phyloP scores from a whole-genome alignment of 176 grass and related monocot species.

The Luzula sylvatica region DNA sequence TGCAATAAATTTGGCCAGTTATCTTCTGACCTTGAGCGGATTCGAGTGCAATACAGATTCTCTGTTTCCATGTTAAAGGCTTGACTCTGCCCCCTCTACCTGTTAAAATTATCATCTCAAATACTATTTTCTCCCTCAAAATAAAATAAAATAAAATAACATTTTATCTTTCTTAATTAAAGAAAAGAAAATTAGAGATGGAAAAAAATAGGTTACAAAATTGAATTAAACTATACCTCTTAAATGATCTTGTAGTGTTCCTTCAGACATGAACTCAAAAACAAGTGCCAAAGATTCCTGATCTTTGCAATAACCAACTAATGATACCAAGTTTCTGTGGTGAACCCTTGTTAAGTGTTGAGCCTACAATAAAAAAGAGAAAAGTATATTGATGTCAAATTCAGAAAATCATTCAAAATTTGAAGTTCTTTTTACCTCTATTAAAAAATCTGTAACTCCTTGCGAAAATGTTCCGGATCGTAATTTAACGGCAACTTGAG shows the following conservation, averaged over 20 bases:
- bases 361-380: conserved; percentile 20
- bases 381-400: no score
- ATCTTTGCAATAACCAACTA: conserved; percentile 58
- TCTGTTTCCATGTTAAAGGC: conserved; percentile 21
- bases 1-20: conserved; percentile 32
- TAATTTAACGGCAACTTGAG: no score
- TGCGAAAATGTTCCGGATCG: no score
- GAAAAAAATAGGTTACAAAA: background rate
- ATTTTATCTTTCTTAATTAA: conserved; percentile 18
- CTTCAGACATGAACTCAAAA: conserved; percentile 48
- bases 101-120: background rate
- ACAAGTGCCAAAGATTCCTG: conserved; percentile 36
- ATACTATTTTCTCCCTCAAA: background rate
- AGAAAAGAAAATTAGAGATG: no score
- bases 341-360: conserved; percentile 40
- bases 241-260: conserved; percentile 33
- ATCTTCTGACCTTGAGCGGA: conserved; percentile 33
- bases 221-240: conserved; percentile 11
- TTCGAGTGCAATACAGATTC: conserved; percentile 29
- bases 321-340: conserved; percentile 38
- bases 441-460: no score
- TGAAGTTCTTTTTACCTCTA: no score
- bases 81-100: background rate
- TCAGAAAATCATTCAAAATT: no score
- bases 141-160: background rate